These are phyloP conservation scores for Yamadazyma kanchanaburiensis DNA, from an alignment of 1,139 yeast species.

Conservation along the genomic window DNA sequence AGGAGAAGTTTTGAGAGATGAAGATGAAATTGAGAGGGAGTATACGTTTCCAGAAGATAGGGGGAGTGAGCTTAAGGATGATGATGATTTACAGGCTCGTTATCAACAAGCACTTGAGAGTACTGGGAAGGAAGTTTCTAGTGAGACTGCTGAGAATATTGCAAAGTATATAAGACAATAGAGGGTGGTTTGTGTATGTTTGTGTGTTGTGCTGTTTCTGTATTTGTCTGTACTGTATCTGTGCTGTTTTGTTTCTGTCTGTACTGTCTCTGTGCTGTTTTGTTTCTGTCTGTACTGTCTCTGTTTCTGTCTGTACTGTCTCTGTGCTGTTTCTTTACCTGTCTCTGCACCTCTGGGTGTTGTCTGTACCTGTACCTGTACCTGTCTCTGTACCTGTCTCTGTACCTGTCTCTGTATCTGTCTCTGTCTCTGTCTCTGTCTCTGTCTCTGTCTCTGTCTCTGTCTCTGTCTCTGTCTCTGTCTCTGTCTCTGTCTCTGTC, in stretches of 20 bases:
- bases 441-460: too few relatives aligned
- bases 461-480: too few relatives aligned
- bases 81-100: conserved; percentile 56
- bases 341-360: too few relatives aligned
- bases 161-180: conserved; percentile 54
- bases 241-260: not conserved
- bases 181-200: conserved; percentile 6
- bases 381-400: too few relatives aligned
- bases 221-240: not conserved
- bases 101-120: conserved; percentile 70
- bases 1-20: conserved; percentile 63
- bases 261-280: not conserved
- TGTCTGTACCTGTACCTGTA: too few relatives aligned
- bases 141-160: conserved; percentile 67
- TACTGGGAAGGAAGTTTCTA: conserved; percentile 59
- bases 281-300: not conserved
- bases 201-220: too few relatives aligned
- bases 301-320: too few relatives aligned
- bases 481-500: too few relatives aligned
- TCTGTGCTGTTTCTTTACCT: too few relatives aligned
- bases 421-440: too few relatives aligned
- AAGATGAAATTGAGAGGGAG: conserved; percentile 64
- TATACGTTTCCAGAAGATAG: conserved; percentile 77
- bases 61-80: conserved; percentile 49
- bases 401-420: too few relatives aligned